Evolutionary conservation across 1,284 basidiomycete genomes (phyloP), one percentile per base, ranked within the genome.

Genomic region (Sporisorium exsertum): DNA sequence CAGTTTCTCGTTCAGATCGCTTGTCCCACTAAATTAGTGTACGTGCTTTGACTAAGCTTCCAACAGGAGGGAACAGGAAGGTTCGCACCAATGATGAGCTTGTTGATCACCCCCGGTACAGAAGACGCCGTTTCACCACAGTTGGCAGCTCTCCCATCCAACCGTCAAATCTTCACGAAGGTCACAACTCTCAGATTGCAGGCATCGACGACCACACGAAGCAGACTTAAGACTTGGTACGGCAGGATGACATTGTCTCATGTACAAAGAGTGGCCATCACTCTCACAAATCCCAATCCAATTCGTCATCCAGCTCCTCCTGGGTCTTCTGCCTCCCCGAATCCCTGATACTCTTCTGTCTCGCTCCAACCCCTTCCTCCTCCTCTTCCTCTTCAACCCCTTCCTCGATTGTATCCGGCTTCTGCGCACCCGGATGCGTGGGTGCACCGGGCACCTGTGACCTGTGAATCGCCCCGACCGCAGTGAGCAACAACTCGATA

Each of bases 201-300:
- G n/a, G n/a, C n/a, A n/a, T n/a, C n/a, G n/a, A n/a, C n/a, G n/a
- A n/a, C n/a, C n/a, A n/a, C n/a, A n/a, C n/a, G n/a, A n/a, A n/a
- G n/a, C n/a, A n/a, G n/a, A n/a, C n/a, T n/a, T n/a, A n/a, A n/a
- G n/a, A n/a, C 57, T 27, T 18, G 20, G 26, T 15, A 57, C 26
- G 33, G 24, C n/a, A 20, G 47, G 27, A 22, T 13, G 26, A 5
- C 15, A 24, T 32, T 50, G 64, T 45, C 22, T 60, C 49, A n/a
- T 50, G 35, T 13, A 35, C 13, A 15, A 35, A 5, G 12, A 26
- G 42, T 13, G 33, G 10, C 7, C 16, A 35, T 5, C 22, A 2
- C 32, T 5, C 53, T 72, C 22, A 81, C 59, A 77, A 49, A 57
- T 85, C 84, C 84, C 84, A 85, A 55, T 85, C 84, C 8, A 85